Evolutionary conservation across 495 filamentous ascomycete genomes (phyloP).

Genomic region (Hypoxylon rickii): DNA sequence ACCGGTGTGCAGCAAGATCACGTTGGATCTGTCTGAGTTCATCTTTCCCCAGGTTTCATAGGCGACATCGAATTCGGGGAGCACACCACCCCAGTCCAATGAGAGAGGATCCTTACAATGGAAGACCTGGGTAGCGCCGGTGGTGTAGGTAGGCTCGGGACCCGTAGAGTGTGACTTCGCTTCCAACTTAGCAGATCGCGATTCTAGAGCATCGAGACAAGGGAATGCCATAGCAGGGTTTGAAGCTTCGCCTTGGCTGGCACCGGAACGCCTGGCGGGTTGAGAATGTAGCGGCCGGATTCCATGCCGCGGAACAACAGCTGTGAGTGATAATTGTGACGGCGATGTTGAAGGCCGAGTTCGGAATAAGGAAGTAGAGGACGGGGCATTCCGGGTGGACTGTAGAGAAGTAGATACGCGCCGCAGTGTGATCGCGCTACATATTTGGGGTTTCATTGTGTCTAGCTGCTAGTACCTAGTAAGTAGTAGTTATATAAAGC

Average conservation of each 20-base stretch:
- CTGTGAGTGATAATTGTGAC: background rate
- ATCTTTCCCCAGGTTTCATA: constrained; percentile 93
- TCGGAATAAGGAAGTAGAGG: constrained; percentile 11
- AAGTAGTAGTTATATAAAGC: background rate
- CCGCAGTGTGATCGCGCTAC: constrained; percentile 22
- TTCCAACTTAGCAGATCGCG: constrained; percentile 76
- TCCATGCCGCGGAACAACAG: constrained; percentile 18
- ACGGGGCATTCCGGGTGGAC: background rate
- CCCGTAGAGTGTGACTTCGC: constrained; percentile 70
- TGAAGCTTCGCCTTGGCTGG: constrained; percentile 53
- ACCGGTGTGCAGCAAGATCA: constrained; percentile 89
- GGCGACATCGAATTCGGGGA: constrained; percentile 84
- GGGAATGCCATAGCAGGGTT: constrained; percentile 95
- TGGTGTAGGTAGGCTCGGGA: constrained; percentile 93
- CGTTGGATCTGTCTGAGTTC: constrained; percentile 83
- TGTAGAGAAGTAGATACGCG: constrained; percentile 25
- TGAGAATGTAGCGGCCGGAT: constrained; percentile 40
- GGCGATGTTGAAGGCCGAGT: constrained; percentile 17
- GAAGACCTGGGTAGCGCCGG: constrained; percentile 77
- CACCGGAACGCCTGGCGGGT: constrained; percentile 31
- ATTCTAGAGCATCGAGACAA: constrained; percentile 90
- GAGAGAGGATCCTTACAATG: constrained; percentile 74
- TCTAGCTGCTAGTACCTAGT: background rate
- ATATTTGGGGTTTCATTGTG: constrained; percentile 20
- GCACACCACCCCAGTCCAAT: constrained; percentile 89